Evolutionary conservation across 768 basidiomycete genomes (phyloP).

Genomic region (Chalciporus sphaerocephalus): DNA sequence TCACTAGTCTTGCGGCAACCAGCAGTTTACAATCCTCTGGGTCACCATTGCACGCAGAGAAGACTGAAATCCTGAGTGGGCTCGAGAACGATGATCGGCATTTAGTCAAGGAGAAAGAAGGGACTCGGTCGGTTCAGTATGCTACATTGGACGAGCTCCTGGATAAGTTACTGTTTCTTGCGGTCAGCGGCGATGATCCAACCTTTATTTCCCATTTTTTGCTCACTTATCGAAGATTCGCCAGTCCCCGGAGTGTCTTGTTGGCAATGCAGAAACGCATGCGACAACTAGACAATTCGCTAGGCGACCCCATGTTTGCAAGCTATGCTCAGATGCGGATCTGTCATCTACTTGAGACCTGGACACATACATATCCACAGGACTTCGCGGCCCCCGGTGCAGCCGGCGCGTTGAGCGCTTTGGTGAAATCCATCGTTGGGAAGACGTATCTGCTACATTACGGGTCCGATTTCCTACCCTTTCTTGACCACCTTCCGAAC

Average conservation of each 20-base stretch:
- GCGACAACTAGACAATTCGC: slow-evolving; percentile 67
- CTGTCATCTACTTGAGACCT: slow-evolving; percentile 71
- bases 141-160: slow-evolving; percentile 74
- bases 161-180: slow-evolving; percentile 77
- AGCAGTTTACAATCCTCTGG: slow-evolving; percentile 19
- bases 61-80: slow-evolving; percentile 14
- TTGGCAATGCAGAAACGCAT: slow-evolving; percentile 86
- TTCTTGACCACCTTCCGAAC: slow-evolving; percentile 61
- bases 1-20: slow-evolving; percentile 21
- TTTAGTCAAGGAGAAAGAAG: slow-evolving; percentile 42
- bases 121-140: slow-evolving; percentile 64
- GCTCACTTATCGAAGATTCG: slow-evolving; percentile 78
- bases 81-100: slow-evolving; percentile 25
- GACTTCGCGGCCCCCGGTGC: slow-evolving; percentile 80
- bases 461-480: slow-evolving; percentile 77
- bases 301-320: slow-evolving; percentile 79
- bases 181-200: slow-evolving; percentile 81
- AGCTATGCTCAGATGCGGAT: slow-evolving; percentile 88
- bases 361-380: slow-evolving; percentile 70
- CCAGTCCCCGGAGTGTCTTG: slow-evolving; percentile 73
- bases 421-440: slow-evolving; percentile 73
- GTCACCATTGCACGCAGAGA: slow-evolving; percentile 10
- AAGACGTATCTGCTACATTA: slow-evolving; percentile 84
- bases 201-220: slow-evolving; percentile 76
- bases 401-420: slow-evolving; percentile 63